Evolutionary conservation across 2,329 filamentous ascomycete species (phyloP).

Genomic region (Emmonsiellopsis sp.): DNA sequence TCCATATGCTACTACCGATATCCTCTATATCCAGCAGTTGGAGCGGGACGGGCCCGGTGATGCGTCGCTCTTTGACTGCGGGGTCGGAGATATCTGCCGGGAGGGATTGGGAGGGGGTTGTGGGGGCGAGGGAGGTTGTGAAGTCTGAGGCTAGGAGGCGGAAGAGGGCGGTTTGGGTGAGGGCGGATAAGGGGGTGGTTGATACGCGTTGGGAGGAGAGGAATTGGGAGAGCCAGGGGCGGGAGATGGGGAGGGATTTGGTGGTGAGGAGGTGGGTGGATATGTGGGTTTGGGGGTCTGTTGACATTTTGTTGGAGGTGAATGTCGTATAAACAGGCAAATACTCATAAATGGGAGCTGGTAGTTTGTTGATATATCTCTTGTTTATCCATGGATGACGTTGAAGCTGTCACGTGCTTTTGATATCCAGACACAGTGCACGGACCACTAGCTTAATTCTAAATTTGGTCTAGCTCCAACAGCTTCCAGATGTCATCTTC

Average conservation of each 20-base stretch:
- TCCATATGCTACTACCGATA: conserved; percentile 69
- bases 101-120: conserved; percentile 33
- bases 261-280: conserved; percentile 46
- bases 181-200: conserved; percentile 55
- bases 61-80: conserved; percentile 44
- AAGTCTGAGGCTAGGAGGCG: conserved; percentile 74
- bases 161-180: conserved; percentile 71
- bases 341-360: background rate
- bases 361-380: background rate
- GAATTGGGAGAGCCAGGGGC: conserved; percentile 57
- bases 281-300: conserved; percentile 21
- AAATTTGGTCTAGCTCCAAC: background rate
- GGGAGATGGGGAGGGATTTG: conserved; percentile 48
- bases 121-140: conserved; percentile 44
- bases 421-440: background rate
- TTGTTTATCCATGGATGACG: background rate
- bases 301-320: conserved; percentile 6
- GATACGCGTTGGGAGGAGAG: conserved; percentile 45
- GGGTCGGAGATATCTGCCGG: conserved; percentile 51
- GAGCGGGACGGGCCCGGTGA: conserved; percentile 58
- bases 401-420: background rate
- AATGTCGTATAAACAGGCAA: background rate
- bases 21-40: conserved; percentile 86
- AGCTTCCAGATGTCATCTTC: background rate
- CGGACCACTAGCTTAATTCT: conserved; percentile 4